These are phyloP conservation scores for Amaranthus palmeri DNA, from an alignment of 148 eudicot genomes.

Conservation along the genomic window DNA sequence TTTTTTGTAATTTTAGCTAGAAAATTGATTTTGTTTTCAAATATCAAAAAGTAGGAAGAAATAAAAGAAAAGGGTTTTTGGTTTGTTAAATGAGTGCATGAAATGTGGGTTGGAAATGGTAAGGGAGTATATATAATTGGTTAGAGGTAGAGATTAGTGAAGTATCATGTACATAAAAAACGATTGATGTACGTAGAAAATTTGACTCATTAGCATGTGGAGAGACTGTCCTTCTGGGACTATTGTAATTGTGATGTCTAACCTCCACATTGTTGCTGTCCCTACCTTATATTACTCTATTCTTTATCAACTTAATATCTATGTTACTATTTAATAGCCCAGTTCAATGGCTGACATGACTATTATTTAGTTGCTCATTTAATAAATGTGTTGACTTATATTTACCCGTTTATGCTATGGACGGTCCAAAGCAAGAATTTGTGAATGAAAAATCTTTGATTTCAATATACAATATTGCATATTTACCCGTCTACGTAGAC, in stretches of 20 bases:
- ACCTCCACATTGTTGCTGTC: constrained; percentile 31
- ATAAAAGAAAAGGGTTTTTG: no score
- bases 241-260: constrained; percentile 22
- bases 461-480: no score
- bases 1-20: no score
- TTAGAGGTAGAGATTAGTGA: neutral
- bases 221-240: constrained; percentile 9
- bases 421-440: no score
- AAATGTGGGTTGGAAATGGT: neutral
- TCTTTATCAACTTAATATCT: no score
- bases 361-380: no score
- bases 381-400: no score
- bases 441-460: no score
- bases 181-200: constrained; percentile 23
- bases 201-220: constrained; percentile 5
- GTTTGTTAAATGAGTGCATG: constrained; percentile 1
- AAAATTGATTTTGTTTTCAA: neutral
- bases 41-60: neutral
- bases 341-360: no score
- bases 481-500: no score
- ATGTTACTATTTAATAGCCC: no score
- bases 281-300: constrained; percentile 13
- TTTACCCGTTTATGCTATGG: no score
- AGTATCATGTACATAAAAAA: neutral
- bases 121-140: neutral